Conservation (phyloP, 2,329 filamentous ascomycete genomes). For the Aspergillus phoenicis region DNA sequence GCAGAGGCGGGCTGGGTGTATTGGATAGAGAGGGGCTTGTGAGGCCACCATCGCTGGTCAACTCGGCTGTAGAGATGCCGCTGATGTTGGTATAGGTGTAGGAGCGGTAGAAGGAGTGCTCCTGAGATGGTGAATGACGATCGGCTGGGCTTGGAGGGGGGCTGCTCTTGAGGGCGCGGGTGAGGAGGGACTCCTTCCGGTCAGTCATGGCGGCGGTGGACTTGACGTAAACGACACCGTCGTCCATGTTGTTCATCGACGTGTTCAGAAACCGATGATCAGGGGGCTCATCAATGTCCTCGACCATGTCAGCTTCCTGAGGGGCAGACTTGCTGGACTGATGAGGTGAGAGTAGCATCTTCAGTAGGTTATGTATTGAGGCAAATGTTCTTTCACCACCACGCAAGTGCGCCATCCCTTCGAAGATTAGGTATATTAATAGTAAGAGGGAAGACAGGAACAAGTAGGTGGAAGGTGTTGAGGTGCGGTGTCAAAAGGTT, state of each 20-base stretch:
- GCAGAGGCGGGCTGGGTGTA: conserved; percentile 83
- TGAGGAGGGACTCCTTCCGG: conserved; percentile 79
- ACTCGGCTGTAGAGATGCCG: conserved; percentile 78
- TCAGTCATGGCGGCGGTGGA: conserved; percentile 51
- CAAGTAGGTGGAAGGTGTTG: conserved; percentile 7
- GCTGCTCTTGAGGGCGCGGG: conserved; percentile 73
- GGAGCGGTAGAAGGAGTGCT: conserved; percentile 61
- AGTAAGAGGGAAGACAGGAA: conserved; percentile 7
- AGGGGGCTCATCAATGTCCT: conserved; percentile 87
- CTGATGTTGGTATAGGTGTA: conserved; percentile 73
- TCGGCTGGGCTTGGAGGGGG: conserved; percentile 54
- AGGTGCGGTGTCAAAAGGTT: conserved; percentile 12
- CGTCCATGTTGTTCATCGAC: conserved; percentile 35
- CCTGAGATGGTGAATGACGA: conserved; percentile 37
- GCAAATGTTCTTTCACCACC: conserved; percentile 37
- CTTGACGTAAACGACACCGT: conserved; percentile 49
- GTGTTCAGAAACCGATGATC: conserved; percentile 52
- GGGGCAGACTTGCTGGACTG: conserved; percentile 39
- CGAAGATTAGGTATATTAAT: conserved; percentile 13
- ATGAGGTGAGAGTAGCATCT: conserved; percentile 49
- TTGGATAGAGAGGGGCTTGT: conserved; percentile 87
- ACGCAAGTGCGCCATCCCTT: conserved; percentile 37
- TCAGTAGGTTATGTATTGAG: conserved; percentile 45
- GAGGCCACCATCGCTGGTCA: conserved; percentile 91
- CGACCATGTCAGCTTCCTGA: conserved; percentile 65